A percentile compares a stretch with the other conserved stretches of the same genome.
phyloP scores from a whole-genome alignment of 2,329 filamentous ascomycete species.

The Neoscytalidium dimidiatum region DNA sequence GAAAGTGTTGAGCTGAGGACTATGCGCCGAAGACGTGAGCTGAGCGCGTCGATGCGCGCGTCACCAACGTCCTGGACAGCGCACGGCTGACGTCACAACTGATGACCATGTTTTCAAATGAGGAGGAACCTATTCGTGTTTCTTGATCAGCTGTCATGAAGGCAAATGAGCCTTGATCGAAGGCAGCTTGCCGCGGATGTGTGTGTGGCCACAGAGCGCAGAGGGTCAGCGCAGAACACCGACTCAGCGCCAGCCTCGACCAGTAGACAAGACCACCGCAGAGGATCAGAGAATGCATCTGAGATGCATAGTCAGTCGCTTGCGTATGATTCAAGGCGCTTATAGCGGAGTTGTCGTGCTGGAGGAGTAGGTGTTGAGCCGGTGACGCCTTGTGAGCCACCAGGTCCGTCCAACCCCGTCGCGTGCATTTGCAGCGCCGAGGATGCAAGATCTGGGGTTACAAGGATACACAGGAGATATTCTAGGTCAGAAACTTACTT shows the following conservation, averaged over 20 bases:
- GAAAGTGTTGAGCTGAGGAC: too few relatives aligned
- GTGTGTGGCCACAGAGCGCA: too few relatives aligned
- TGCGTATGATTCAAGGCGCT: too few relatives aligned
- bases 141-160: too few relatives aligned
- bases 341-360: neutral
- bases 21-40: too few relatives aligned
- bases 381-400: neutral
- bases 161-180: too few relatives aligned
- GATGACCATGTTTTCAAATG: too few relatives aligned
- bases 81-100: too few relatives aligned
- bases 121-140: too few relatives aligned
- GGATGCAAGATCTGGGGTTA: neutral
- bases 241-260: neutral
- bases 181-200: too few relatives aligned
- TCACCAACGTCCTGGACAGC: too few relatives aligned
- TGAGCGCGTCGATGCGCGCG: too few relatives aligned
- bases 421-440: neutral
- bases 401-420: neutral
- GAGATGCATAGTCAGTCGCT: neutral
- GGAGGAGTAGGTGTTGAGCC: neutral
- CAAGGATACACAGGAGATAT: neutral
- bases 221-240: neutral
- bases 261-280: neutral
- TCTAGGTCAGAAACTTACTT: neutral
- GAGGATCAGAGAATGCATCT: neutral